Base-by-base conservation (phyloP, 495 filamentous ascomycete genomes). In the Penicillium turbatum region DNA sequence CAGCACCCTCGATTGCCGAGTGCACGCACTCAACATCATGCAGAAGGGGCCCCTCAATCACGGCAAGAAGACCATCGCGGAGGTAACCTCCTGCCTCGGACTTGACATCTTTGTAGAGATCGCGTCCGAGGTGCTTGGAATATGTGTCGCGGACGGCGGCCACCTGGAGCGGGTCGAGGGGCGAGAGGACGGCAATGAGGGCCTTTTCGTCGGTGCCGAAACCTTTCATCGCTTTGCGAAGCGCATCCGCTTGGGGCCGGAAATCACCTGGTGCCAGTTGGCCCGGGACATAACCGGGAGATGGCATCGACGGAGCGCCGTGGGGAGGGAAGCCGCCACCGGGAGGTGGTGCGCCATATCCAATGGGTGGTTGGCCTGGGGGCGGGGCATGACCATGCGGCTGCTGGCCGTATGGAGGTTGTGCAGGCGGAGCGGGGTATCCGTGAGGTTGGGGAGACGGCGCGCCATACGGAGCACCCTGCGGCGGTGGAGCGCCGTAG, bases 151-250 rank as follows among this genome's bases (percentile, higher is more conserved):
- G 84, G 45, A 97, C 76, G 3, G 81, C 74, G 41, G 81, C 77
- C 54, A 93, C 79, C 59, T 92, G 86, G 11, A 87, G 72, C 4
- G 90, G 86, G 52, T 95, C 84, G 47, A 86, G 81, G 26, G 67
- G 75, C 0, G 83, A 72, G 17, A 97, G 73, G 13, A 86, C 70
- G 0, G 72, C 69, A 59, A 91, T 88, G 0, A 96, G 74, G 0
- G 80, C 67, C 45, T 81, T 82, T 67, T 96, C 91, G 60, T 96
- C 84, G 0, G 92, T 96, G 38, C 91, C 92, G 52, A 93, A 86
- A 7, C 92, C 90, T 73, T 95, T 95, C 87, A 95, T 95, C 2
- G 92, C 89, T 59, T 80, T 80, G 47, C 89, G 78, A 19, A 95
- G 75, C 8, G 69, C 76, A 43, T 90, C 80, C 0, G 89, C 88